Conservation (phyloP, 345 rosid genomes). For the Murraya paniculata region DNA sequence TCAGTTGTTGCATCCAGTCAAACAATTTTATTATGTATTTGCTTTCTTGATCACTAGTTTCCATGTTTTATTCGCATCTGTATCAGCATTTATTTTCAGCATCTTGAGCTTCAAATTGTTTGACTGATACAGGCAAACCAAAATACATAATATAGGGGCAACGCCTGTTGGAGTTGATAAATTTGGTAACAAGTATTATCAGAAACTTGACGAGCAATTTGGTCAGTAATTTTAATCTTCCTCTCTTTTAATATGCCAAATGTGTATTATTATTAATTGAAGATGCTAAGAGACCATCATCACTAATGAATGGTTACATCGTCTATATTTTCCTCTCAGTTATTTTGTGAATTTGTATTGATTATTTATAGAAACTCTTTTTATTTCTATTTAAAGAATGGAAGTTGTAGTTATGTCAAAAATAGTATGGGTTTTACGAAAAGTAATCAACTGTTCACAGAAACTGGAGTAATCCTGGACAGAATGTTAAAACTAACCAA, state of each 20-base stretch:
- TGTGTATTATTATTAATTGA: neutral
- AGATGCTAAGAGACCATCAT: neutral
- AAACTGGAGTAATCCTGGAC: neutral
- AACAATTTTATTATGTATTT: neutral
- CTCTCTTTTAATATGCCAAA: neutral
- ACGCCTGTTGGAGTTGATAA: slow-evolving; percentile 84
- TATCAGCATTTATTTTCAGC: neutral
- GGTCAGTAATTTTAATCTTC: slow-evolving; percentile 43
- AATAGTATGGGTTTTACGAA: neutral
- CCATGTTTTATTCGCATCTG: neutral
- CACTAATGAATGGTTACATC: neutral
- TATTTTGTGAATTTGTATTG: neutral
- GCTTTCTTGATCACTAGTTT: neutral
- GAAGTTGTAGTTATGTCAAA: neutral
- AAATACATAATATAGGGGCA: slow-evolving; percentile 86
- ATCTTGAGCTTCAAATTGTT: slow-evolving; percentile 8
- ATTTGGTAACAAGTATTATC: slow-evolving; percentile 86
- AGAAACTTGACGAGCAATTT: slow-evolving; percentile 64
- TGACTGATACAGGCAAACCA: slow-evolving; percentile 74
- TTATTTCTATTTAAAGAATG: neutral
- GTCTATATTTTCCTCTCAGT: neutral
- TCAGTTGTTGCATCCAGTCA: neutral
- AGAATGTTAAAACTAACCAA: neutral
- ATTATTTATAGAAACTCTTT: neutral
- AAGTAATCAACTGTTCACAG: neutral